Conservation (phyloP, 2,329 filamentous ascomycete species). For the Colletotrichum neosansevieriae region DNA sequence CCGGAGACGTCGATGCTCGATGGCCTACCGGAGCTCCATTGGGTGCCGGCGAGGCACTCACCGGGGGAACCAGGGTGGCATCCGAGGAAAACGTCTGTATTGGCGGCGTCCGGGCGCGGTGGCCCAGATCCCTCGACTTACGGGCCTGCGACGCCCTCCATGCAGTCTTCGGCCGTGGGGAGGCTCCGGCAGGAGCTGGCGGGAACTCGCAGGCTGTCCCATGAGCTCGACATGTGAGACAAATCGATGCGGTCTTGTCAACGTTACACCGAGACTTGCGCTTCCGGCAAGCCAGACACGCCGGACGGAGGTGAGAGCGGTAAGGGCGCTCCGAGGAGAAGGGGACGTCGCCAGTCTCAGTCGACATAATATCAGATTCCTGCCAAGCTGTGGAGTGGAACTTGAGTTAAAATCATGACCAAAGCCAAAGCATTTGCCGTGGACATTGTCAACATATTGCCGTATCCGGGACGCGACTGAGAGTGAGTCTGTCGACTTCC, state of each 20-base stretch:
- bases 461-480: neutral
- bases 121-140: constrained; percentile 15
- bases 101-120: neutral
- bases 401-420: neutral
- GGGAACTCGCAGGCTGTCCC: constrained; percentile 68
- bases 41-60: neutral
- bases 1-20: constrained; percentile 2
- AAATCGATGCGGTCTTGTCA: constrained; percentile 63
- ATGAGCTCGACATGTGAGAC: constrained; percentile 69
- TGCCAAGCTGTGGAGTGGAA: fast-evolving
- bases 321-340: constrained; percentile 60
- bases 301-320: constrained; percentile 71
- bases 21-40: constrained; percentile 45
- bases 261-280: constrained; percentile 73
- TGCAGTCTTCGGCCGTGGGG: constrained; percentile 28
- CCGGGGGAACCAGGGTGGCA: neutral
- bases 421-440: neutral
- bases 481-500: neutral
- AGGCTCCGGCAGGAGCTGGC: constrained; percentile 14
- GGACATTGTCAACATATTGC: constrained; percentile 6
- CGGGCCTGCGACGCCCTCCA: constrained; percentile 19
- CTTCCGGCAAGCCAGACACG: constrained; percentile 70
- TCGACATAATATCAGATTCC: neutral
- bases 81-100: constrained; percentile 14
- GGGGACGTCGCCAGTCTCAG: constrained; percentile 4